Evolutionary conservation across 441 rosid genomes (phyloP), one percentile per base, ranked within the genome.

Genomic region (Macaranga tanarius): DNA sequence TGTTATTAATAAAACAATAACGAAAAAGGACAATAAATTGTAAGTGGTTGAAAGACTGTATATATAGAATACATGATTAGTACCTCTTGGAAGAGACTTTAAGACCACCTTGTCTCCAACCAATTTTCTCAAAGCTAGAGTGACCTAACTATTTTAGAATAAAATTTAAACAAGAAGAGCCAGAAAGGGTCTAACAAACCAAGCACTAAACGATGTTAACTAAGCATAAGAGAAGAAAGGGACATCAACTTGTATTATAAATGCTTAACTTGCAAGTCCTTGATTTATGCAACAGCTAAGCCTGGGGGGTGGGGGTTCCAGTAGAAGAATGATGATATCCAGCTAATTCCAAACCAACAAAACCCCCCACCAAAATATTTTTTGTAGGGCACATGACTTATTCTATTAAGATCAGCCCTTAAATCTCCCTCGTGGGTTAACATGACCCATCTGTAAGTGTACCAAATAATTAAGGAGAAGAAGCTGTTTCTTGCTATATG

Each of bases 291-390:
- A 56, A 71, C 66, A 71, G 79, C 79, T 67, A 74, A 56, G 71
- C 31, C 47, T n/a, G n/a, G n/a, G n/a, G n/a, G n/a, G n/a, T n/a
- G n/a, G n/a, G n/a, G n/a, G 38, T 42, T 62, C 54, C 65, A 44
- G 4, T n/a, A 45, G 10, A 34, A 75, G 10, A 45, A 65, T 66
- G 23, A 66, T 75, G 64, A 67, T 72, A 47, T 72, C 84, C 84
- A 75, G 73, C 82, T 62, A 62, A 66, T 76, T 52, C 25, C 50
- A 64, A 64, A 38, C 23, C 56, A 25, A 25, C 62, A 26, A 19
- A 57, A 23, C 2, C 13, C 1, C 7, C 13, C 2, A 5, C 7
- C 19, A 2, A 58, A 7, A 15, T 7, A 65, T 34, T 23, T 34
- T 11, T 61, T 22, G 13, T 15, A 44, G 47, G 61, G 50, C 66